phyloP scores from a whole-genome alignment of 2,329 filamentous ascomycete species.

The Pestalotiopsis sp. region DNA sequence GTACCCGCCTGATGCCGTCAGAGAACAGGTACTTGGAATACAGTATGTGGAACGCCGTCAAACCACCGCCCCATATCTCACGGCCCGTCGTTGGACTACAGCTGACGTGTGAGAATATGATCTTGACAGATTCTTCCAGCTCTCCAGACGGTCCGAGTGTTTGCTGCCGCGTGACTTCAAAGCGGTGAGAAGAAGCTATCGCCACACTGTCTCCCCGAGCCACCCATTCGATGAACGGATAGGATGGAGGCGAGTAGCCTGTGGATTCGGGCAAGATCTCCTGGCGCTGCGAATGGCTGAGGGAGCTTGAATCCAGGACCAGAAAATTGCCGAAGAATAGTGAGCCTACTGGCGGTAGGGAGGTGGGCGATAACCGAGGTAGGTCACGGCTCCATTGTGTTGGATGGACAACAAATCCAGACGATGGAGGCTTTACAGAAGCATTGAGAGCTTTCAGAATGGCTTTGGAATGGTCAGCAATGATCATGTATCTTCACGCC shows the following conservation, averaged over 20 bases:
- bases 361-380: neutral
- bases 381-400: neutral
- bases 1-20: constrained; percentile 1
- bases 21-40: constrained; percentile 9
- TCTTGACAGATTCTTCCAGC: neutral
- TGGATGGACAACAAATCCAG: neutral
- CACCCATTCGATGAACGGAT: constrained; percentile 1
- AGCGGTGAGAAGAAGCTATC: neutral
- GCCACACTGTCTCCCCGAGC: neutral
- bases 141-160: neutral
- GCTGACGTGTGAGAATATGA: constrained; percentile 5
- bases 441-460: neutral
- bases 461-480: neutral
- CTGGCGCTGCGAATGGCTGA: neutral
- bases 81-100: neutral
- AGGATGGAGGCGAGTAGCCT: neutral
- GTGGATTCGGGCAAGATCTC: neutral
- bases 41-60: neutral
- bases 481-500: neutral
- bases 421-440: neutral
- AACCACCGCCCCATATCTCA: neutral
- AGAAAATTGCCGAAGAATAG: constrained; percentile 10
- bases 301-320: neutral
- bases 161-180: neutral
- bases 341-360: neutral